Percentiles rank a stretch among this genome's conserved stretches.
These are phyloP conservation scores for Blepharisma japonicum DNA, from an alignment of 73 alveolate species.

Conservation along the genomic window DNA sequence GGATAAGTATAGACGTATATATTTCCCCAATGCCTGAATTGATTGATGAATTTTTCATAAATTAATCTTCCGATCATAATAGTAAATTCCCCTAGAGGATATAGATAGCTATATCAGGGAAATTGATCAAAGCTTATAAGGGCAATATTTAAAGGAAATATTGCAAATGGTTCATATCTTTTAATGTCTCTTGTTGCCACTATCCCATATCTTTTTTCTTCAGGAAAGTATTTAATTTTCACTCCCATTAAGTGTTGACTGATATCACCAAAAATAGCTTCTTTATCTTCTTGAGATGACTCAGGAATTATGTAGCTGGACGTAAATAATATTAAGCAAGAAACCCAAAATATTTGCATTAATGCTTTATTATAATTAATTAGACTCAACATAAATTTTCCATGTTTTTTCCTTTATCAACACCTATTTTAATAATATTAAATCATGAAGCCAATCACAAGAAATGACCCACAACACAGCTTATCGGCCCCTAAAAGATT, in stretches of 20 bases:
- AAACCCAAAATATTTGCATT: no score
- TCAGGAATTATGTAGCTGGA: no score
- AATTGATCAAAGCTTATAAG: not conserved
- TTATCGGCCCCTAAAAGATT: conserved; percentile 13
- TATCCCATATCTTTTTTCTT: conserved; percentile 4
- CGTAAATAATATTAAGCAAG: no score
- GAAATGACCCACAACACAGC: no score
- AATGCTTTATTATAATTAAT: no score
- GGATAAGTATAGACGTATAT: not conserved
- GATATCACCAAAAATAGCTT: no score
- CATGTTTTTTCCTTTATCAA: no score
- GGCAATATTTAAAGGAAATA: not conserved
- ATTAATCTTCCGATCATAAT: not conserved
- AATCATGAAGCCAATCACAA: no score
- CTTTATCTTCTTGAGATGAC: no score
- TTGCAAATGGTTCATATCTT: not conserved
- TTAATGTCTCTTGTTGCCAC: not conserved
- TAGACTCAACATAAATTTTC: no score
- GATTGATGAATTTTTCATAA: not conserved
- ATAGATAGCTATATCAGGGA: not conserved
- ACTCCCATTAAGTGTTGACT: no score
- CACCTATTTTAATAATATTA: no score
- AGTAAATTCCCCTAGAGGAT: not conserved
- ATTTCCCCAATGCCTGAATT: not conserved
- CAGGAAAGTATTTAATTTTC: not conserved